Percentiles rank a stretch among this genome's conserved stretches.
Conservation (phyloP, 2,329 filamentous ascomycete species). For the Venturia pyrina region DNA sequence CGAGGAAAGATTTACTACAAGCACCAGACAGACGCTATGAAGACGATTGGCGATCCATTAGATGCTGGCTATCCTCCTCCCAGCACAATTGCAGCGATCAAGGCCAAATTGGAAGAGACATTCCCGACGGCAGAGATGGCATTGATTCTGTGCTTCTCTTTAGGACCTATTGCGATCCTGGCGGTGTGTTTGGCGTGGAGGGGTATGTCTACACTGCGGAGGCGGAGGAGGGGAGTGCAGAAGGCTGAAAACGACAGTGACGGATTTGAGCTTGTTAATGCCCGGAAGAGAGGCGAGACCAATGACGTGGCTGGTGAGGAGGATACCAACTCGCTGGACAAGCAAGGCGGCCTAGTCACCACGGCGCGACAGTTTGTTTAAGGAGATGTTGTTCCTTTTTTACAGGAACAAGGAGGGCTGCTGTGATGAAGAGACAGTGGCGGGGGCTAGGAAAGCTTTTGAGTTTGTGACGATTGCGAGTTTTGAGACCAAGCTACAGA, state of each 20-base stretch:
- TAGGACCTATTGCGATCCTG: background rate
- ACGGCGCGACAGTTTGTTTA: background rate
- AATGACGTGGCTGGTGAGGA: background rate
- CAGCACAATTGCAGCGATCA: background rate
- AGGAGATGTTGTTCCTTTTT: too few species aligned
- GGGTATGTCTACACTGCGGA: background rate
- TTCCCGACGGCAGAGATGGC: background rate
- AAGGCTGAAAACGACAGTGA: background rate
- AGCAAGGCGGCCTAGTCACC: background rate
- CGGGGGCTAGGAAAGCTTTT: too few species aligned
- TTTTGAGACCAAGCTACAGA: too few species aligned
- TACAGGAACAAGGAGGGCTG: background rate
- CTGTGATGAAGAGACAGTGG: too few species aligned
- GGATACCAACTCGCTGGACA: background rate
- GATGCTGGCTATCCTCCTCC: background rate
- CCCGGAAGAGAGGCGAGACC: background rate
- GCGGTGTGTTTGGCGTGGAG: background rate
- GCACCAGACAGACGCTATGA: background rate
- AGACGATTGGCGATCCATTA: background rate
- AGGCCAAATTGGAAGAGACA: background rate
- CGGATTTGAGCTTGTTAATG: background rate
- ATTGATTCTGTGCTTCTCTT: background rate
- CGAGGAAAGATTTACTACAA: background rate
- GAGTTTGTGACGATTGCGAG: too few species aligned
- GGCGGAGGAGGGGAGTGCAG: conserved; percentile 1